Evolutionary conservation across 768 basidiomycete genomes (phyloP).

Genomic region (Trametes villosa): DNA sequence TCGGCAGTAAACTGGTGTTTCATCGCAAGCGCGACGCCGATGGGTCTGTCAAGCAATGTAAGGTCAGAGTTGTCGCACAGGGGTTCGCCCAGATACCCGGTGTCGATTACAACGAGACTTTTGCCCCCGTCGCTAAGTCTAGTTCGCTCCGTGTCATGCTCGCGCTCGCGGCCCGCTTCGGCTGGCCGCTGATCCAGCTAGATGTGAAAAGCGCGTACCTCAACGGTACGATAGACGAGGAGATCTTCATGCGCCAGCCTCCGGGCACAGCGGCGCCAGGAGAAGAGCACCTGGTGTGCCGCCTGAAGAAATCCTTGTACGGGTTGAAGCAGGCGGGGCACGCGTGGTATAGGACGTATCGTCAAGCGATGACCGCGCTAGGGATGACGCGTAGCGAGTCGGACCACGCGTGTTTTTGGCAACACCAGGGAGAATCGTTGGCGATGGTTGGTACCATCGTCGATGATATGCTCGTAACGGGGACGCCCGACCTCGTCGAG

Average conservation of each 20-base stretch:
- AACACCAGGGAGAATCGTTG: neutral
- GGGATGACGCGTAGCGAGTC: constrained; percentile 8
- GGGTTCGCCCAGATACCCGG: constrained; percentile 39
- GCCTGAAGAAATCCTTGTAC: constrained; percentile 13
- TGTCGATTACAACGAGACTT: constrained; percentile 32
- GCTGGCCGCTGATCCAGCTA: constrained; percentile 37
- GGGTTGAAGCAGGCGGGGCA: too few relatives aligned
- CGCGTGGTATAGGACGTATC: constrained; percentile 29
- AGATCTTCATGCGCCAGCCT: constrained; percentile 16
- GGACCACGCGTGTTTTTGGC: constrained; percentile 21
- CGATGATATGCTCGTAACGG: constrained; percentile 19
- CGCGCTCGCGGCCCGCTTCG: constrained; percentile 28
- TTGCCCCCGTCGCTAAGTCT: too few relatives aligned
- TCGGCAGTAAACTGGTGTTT: constrained; percentile 30
- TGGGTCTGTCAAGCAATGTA: constrained; percentile 24
- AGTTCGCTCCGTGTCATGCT: constrained; percentile 33
- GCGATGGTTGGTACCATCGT: too few relatives aligned
- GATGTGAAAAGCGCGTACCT: constrained; percentile 41
- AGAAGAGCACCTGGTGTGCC: constrained; percentile 16
- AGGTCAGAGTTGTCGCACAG: constrained; percentile 33
- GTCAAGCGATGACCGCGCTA: constrained; percentile 1
- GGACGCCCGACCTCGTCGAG: neutral
- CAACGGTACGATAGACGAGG: constrained; percentile 26
- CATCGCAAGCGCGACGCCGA: constrained; percentile 30
- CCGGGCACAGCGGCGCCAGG: constrained; percentile 2